Evolutionary conservation across 192 early-diverging fungal genomes (phyloP).

Genomic region (Funneliformis mosseae): DNA sequence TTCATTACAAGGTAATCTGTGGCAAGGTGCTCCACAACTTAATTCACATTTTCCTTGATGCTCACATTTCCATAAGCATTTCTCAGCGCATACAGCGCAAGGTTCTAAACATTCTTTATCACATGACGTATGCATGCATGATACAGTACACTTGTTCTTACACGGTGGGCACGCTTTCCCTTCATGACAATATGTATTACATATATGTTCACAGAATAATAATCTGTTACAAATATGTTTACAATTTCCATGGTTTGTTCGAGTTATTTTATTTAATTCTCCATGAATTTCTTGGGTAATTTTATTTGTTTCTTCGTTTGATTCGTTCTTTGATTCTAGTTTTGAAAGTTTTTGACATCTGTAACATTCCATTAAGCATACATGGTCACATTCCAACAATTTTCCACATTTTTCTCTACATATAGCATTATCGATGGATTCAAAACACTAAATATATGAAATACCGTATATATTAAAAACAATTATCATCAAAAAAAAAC

Average conservation of each 20-base stretch:
- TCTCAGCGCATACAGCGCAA: constrained; percentile 51
- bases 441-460: constrained; percentile 30
- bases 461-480: background rate
- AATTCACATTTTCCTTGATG: constrained; percentile 52
- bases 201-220: constrained; percentile 43
- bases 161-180: constrained; percentile 43
- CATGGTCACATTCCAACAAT: constrained; percentile 41
- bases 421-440: background rate
- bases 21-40: constrained; percentile 59
- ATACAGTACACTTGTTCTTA: constrained; percentile 37
- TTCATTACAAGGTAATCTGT: constrained; percentile 57
- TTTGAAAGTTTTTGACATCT: constrained; percentile 39
- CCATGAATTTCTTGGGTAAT: no score
- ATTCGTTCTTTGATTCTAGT: background rate
- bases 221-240: background rate
- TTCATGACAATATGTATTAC: constrained; percentile 14
- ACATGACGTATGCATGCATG: constrained; percentile 50
- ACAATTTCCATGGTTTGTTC: constrained; percentile 33
- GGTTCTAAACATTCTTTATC: constrained; percentile 37
- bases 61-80: constrained; percentile 52
- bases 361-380: constrained; percentile 43
- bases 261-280: no score
- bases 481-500: background rate
- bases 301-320: no score
- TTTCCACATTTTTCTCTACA: constrained; percentile 42